Base-by-base conservation (phyloP, 2,329 filamentous ascomycete genomes). In the Rhinocladiella similis region DNA sequence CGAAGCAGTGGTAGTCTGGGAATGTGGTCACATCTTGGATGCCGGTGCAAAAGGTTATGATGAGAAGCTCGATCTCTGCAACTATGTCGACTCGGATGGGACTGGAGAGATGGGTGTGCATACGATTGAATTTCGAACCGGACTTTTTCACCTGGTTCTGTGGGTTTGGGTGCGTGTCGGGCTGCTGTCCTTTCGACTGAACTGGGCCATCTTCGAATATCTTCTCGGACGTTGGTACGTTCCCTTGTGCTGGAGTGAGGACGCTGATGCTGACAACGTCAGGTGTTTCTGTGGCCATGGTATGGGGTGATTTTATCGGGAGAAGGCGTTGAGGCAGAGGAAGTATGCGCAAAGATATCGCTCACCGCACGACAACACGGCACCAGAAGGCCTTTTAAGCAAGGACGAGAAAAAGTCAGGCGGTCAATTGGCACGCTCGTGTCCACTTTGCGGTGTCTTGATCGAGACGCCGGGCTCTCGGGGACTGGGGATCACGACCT, bases 1-100 rank as follows among this genome's bases (percentile, higher is more conserved):
- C 80, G 68, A 86, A 85, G 66, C 81, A 84, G 69, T 80, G 78
- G 68, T 82, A 86, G 65, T 84, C 81, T 19, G 80, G 80, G 66
- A 84, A 86, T 2, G 82, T 79, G 18, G 81, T 78, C 47, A 82
- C 82, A 70, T 86, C 82, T 77, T 74, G 69, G 33, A 76, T 72
- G n/a, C 72, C 71, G 5, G 65, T 74, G 42, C 63, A 65, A 55
- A 77, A 71, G 5, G 73, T 68, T 5, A 76, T 65, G 48, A 72
- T 59, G 3, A 75, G 63, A n/a, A 75, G 69, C 59, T 76, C 66
- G 50, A 63, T 56, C 63, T 74, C 69, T 33, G 58, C 55, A 33
- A 55, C 39, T n/a, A 61, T 16, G 45, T 57, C 53, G 41, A 57
- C 56, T 50, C 46, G 47, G 35, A 63, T 54, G 16, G 47, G 53